These are phyloP conservation scores for Dictyostelium brefeldianum DNA, from an alignment of 78 protist species.

Conservation along the genomic window DNA sequence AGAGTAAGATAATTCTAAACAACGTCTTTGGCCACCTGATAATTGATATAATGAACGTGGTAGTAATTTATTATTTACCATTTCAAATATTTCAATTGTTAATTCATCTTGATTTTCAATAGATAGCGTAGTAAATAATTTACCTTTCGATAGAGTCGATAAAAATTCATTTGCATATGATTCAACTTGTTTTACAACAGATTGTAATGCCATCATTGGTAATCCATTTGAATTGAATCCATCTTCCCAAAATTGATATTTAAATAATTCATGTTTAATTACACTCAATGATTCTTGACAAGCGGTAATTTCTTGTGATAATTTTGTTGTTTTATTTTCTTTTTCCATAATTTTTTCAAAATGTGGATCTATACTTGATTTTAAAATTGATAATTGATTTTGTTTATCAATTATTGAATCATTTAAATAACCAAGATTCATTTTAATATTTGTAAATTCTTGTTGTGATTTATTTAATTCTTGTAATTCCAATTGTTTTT, in stretches of 20 bases:
- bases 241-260: conserved; percentile 53
- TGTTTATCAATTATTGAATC: not conserved
- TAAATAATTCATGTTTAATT: not conserved
- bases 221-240: conserved; percentile 49
- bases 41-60: conserved; percentile 32
- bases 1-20: conserved; percentile 51
- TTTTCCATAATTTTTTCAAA: not conserved
- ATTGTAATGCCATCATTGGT: conserved; percentile 21
- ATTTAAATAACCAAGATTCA: conserved; percentile 13
- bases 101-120: conserved; percentile 32
- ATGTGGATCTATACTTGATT: conserved; percentile 1
- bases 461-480: not conserved
- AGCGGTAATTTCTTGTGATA: not conserved
- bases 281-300: not conserved
- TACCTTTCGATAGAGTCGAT: conserved; percentile 25
- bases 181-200: conserved; percentile 43
- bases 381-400: not conserved
- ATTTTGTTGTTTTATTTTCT: not conserved
- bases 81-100: conserved; percentile 38
- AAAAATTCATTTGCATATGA: conserved; percentile 56
- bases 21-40: conserved; percentile 73
- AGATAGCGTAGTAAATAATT: conserved; percentile 18
- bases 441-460: not conserved
- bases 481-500: not conserved
- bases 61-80: not conserved